Conservation (phyloP, 495 filamentous ascomycete genomes). For the Hypomontagnella submonticulosa region DNA sequence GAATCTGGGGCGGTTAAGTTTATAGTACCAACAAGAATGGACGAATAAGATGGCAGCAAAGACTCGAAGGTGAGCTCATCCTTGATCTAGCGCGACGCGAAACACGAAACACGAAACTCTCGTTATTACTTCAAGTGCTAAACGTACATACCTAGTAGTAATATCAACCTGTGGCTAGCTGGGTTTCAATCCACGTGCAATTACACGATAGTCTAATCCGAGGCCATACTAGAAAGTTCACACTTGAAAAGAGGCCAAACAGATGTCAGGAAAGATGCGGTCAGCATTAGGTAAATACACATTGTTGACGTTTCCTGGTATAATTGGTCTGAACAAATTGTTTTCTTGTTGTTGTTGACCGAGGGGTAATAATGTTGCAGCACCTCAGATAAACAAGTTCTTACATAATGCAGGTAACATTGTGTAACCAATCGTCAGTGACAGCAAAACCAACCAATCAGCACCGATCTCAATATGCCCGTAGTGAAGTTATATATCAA, state of each 20-base stretch:
- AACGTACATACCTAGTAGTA: slow-evolving; percentile 8
- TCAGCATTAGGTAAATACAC: neutral
- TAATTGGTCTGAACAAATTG: slow-evolving; percentile 31
- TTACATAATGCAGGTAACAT: slow-evolving; percentile 4
- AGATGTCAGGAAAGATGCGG: too few relatives aligned
- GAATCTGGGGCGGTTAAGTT: slow-evolving; percentile 33
- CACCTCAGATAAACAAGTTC: slow-evolving; percentile 2
- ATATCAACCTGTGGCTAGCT: slow-evolving; percentile 9
- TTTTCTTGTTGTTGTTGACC: slow-evolving; percentile 23
- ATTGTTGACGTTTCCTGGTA: slow-evolving; percentile 38
- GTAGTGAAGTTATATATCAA: slow-evolving; percentile 36
- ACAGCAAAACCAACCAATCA: slow-evolving; percentile 3
- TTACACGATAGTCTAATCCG: too few relatives aligned
- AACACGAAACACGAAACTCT: slow-evolving; percentile 34
- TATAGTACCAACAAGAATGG: slow-evolving; percentile 20
- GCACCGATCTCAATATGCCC: slow-evolving; percentile 8
- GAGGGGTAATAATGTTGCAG: slow-evolving; percentile 4
- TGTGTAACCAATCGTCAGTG: slow-evolving; percentile 15
- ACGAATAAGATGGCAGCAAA: slow-evolving; percentile 34
- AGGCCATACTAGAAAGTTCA: too few relatives aligned
- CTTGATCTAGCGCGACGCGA: slow-evolving; percentile 49
- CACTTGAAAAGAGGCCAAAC: too few relatives aligned
- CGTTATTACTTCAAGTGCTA: slow-evolving; percentile 3
- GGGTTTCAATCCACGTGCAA: too few relatives aligned
- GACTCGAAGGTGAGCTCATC: slow-evolving; percentile 11